Percentiles rank a stretch among this genome's conserved stretches.
phyloP scores from a whole-genome alignment of 805 yeast genomes.

The Candida loeiensis region DNA sequence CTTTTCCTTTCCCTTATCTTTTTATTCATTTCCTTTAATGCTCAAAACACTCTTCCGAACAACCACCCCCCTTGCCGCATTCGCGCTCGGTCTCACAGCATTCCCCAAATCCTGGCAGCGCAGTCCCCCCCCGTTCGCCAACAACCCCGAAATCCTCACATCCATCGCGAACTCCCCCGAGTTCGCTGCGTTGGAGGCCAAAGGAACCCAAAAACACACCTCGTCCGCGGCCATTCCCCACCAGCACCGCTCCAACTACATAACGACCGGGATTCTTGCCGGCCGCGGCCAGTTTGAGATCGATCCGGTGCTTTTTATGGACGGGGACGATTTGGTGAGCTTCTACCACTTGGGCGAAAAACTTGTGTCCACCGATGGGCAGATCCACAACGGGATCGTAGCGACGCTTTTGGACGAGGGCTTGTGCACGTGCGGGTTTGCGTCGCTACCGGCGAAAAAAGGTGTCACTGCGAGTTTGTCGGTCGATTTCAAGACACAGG shows the following conservation, averaged over 20 bases:
- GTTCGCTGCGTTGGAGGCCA: slow-evolving; percentile 16
- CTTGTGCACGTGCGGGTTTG: slow-evolving; percentile 81
- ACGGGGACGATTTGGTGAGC: slow-evolving; percentile 51
- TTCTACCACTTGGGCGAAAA: slow-evolving; percentile 70
- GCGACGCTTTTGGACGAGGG: slow-evolving; percentile 82
- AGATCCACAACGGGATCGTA: slow-evolving; percentile 77
- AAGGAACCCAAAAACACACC: slow-evolving; percentile 9
- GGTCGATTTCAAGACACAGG: slow-evolving; percentile 62
- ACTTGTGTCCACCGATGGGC: slow-evolving; percentile 65
- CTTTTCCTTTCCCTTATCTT: not conserved
- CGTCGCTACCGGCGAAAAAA: slow-evolving; percentile 67
- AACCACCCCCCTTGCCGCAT: slow-evolving; percentile 28
- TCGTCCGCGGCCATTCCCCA: slow-evolving; percentile 17
- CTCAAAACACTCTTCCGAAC: slow-evolving; percentile 25
- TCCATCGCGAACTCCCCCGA: slow-evolving; percentile 14
- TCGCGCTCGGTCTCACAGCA: slow-evolving; percentile 25
- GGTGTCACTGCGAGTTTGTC: slow-evolving; percentile 86
- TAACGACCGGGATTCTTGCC: slow-evolving; percentile 66
- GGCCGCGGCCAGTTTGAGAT: slow-evolving; percentile 67
- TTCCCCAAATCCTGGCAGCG: slow-evolving; percentile 25
- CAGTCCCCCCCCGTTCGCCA: slow-evolving; percentile 1
- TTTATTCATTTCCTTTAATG: slow-evolving; percentile 15
- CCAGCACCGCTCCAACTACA: slow-evolving; percentile 38
- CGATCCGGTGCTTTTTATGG: slow-evolving; percentile 67
- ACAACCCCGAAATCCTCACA: slow-evolving; percentile 4